Conservation (phyloP, 2,329 filamentous ascomycete species). For the Gyromitra esculenta region DNA sequence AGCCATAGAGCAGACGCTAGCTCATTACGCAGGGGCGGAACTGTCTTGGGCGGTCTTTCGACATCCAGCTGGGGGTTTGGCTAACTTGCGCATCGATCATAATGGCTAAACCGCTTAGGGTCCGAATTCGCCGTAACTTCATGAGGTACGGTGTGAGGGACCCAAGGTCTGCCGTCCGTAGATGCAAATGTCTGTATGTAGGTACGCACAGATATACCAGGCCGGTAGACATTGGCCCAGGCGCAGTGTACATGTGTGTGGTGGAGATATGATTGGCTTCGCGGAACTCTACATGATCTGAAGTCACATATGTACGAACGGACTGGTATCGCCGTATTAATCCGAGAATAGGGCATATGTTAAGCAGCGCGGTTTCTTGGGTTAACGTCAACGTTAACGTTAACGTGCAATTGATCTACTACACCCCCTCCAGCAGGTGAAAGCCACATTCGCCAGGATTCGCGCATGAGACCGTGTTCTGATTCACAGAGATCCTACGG, state of each 20-base stretch:
- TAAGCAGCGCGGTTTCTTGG: neutral
- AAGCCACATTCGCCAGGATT: neutral
- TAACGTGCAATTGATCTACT: neutral
- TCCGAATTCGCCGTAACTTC: slow-evolving; percentile 34
- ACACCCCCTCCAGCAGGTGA: neutral
- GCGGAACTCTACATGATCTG: neutral
- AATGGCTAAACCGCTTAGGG: slow-evolving; percentile 13
- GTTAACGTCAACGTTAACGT: neutral
- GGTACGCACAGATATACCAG: slow-evolving; percentile 14
- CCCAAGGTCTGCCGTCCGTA: neutral
- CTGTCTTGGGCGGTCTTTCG: neutral
- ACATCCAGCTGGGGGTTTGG: slow-evolving; percentile 14
- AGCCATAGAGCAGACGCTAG: slow-evolving; percentile 26
- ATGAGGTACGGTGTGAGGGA: slow-evolving; percentile 16
- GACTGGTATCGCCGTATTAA: slow-evolving; percentile 1
- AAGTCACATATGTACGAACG: slow-evolving; percentile 12
- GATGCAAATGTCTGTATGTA: slow-evolving; percentile 35
- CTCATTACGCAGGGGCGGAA: slow-evolving; percentile 47
- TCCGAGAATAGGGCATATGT: neutral
- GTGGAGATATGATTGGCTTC: slow-evolving; percentile 24
- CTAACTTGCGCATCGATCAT: slow-evolving; percentile 11
- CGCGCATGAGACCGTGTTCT: neutral
- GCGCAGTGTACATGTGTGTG: slow-evolving; percentile 5
- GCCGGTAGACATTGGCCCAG: neutral
- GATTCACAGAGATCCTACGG: neutral